Evolutionary conservation across 176 grass and related monocot species (phyloP).

Genomic region (Oryza glumipatula): DNA sequence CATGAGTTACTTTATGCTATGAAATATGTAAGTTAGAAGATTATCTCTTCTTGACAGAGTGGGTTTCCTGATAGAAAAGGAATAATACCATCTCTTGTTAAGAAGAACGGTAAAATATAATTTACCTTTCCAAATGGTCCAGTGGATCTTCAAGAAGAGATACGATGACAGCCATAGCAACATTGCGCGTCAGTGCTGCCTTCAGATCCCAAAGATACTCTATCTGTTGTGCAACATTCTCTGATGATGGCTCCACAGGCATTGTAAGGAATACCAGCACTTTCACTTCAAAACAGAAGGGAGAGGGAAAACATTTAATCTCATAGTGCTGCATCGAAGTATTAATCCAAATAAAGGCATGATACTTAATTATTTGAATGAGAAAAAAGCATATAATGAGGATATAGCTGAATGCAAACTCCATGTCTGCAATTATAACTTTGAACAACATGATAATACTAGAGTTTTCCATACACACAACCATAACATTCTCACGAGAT

Average conservation of each 20-base stretch:
- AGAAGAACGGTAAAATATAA: slow-evolving; percentile 24
- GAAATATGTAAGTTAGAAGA: background rate
- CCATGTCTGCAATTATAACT: background rate
- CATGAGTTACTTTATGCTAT: background rate
- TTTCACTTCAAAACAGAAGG: slow-evolving; percentile 61
- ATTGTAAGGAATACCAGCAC: slow-evolving; percentile 97
- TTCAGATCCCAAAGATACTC: slow-evolving; percentile 97
- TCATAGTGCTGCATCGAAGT: background rate
- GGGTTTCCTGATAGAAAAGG: slow-evolving; percentile 12
- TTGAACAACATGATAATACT: background rate
- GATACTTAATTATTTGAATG: background rate
- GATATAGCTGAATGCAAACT: slow-evolving; percentile 17
- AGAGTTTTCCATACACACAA: background rate
- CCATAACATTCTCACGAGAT: background rate
- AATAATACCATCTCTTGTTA: slow-evolving; percentile 9
- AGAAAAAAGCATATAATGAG: background rate
- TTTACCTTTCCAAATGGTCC: slow-evolving; percentile 81
- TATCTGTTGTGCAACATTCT: slow-evolving; percentile 76
- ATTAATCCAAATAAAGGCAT: slow-evolving; percentile 20
- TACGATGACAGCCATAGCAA: slow-evolving; percentile 74
- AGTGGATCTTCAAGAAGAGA: slow-evolving; percentile 93
- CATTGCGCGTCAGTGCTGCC: slow-evolving; percentile 61
- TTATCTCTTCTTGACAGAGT: background rate
- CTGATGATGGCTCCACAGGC: slow-evolving; percentile 78
- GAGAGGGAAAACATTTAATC: background rate